phyloP scores from a whole-genome alignment of 108 stramenopile genomes.

The Cyclostephanos invisitatus region DNA sequence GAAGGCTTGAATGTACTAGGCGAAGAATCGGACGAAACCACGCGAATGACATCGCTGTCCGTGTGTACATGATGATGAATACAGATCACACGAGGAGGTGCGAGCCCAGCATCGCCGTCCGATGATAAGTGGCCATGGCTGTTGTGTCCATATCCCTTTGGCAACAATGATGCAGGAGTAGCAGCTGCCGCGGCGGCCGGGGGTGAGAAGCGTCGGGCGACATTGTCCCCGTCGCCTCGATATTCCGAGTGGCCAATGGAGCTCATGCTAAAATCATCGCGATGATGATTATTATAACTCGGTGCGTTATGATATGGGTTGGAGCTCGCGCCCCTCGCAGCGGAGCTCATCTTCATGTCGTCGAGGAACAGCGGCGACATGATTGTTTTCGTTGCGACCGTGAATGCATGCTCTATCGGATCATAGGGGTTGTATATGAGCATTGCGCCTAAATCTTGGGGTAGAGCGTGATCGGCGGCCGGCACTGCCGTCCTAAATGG shows the following conservation, averaged over 20 bases:
- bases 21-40: background rate
- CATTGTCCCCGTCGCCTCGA: no score
- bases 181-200: no score
- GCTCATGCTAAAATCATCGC: background rate
- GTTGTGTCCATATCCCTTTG: background rate
- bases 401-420: constrained; percentile 5
- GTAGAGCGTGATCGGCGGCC: background rate
- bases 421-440: constrained; percentile 21
- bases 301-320: background rate
- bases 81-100: background rate
- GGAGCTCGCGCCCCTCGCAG: background rate
- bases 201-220: no score
- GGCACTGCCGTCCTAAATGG: background rate
- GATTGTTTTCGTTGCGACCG: background rate
- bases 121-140: background rate
- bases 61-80: background rate
- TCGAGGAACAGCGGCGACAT: background rate
- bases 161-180: background rate
- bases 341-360: background rate
- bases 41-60: background rate
- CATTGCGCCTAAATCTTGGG: constrained; percentile 10
- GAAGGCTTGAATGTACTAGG: no score
- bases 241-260: background rate
- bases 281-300: background rate
- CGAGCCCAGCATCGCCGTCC: background rate